Conservation (phyloP, 768 basidiomycete species). For the Harrya chromipes region DNA sequence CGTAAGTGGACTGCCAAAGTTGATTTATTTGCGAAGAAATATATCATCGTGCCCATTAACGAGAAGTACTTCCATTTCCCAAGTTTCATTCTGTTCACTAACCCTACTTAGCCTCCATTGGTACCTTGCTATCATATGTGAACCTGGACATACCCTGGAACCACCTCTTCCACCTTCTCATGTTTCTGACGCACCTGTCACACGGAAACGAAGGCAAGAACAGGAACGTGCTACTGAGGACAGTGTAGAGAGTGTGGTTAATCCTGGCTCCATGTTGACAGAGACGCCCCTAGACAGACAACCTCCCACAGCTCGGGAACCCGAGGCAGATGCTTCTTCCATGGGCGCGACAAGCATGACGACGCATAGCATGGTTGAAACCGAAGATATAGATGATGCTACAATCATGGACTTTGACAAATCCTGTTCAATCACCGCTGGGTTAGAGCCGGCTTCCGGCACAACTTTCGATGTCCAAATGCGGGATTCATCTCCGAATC, state of each 20-base stretch:
- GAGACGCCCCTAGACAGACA: background rate
- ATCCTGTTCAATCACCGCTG: conserved; percentile 16
- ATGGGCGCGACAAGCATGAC: conserved; percentile 16
- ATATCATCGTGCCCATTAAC: conserved; percentile 93
- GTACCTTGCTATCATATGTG: conserved; percentile 93
- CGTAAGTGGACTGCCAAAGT: conserved; percentile 92
- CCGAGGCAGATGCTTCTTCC: conserved; percentile 17
- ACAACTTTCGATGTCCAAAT: conserved; percentile 3
- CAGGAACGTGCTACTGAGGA: conserved; percentile 2
- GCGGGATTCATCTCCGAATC: conserved; percentile 17
- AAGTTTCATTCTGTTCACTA: background rate
- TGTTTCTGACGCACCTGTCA: conserved; percentile 11
- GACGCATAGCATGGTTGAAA: conserved; percentile 19
- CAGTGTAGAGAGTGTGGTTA: background rate
- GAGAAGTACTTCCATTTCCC: conserved; percentile 65
- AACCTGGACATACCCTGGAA: conserved; percentile 61
- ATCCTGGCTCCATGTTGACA: background rate
- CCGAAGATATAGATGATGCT: conserved; percentile 13
- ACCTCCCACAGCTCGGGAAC: background rate
- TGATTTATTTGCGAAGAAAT: conserved; percentile 88
- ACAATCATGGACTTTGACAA: conserved; percentile 8
- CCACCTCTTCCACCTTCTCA: conserved; percentile 40
- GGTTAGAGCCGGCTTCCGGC: conserved; percentile 6
- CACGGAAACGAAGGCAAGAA: conserved; percentile 23
- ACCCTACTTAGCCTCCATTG: conserved; percentile 72